Evolutionary conservation across 78 protist genomes (phyloP).

Genomic region (Polysphondylium violaceum): DNA sequence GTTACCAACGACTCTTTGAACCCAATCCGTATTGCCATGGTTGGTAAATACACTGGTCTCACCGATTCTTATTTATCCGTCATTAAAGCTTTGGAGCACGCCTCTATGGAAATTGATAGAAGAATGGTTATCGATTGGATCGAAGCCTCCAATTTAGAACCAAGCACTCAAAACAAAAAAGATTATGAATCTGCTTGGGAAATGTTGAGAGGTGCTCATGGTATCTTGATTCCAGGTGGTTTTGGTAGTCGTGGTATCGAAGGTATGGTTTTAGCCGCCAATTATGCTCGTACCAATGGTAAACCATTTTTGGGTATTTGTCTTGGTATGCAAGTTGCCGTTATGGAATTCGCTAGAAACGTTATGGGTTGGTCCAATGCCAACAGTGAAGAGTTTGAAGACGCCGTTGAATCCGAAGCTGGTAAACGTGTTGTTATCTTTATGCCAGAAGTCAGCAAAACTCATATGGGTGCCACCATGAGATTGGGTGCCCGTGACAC

Average conservation of each 20-base stretch:
- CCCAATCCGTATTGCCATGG: conserved; percentile 85
- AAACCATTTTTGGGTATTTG: conserved; percentile 97
- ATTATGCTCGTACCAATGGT: conserved; percentile 90
- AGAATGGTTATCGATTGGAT: conserved; percentile 86
- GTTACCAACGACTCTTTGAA: conserved; percentile 42
- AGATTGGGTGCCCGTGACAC: conserved; percentile 93
- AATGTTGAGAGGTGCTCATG: conserved; percentile 70
- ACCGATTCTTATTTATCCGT: conserved; percentile 95
- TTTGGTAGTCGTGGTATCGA: conserved; percentile 97
- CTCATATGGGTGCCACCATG: conserved; percentile 98
- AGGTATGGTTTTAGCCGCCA: conserved; percentile 92
- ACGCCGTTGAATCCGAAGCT: neutral
- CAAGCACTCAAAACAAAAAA: neutral
- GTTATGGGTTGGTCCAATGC: conserved; percentile 86
- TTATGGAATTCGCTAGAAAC: conserved; percentile 91
- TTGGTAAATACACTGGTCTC: conserved; percentile 96
- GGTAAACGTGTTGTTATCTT: conserved; percentile 82
- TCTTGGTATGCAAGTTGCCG: conserved; percentile 97
- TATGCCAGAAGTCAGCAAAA: conserved; percentile 96
- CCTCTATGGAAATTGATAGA: conserved; percentile 79
- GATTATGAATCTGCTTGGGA: conserved; percentile 75
- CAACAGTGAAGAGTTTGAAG: conserved; percentile 85
- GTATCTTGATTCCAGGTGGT: conserved; percentile 99
- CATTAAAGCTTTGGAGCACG: conserved; percentile 92
- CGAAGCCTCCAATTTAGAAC: conserved; percentile 75